A percentile compares a stretch with the other conserved stretches of the same genome.
phyloP scores from a whole-genome alignment of 768 basidiomycete species.

The Stropharia rugosoannulata region DNA sequence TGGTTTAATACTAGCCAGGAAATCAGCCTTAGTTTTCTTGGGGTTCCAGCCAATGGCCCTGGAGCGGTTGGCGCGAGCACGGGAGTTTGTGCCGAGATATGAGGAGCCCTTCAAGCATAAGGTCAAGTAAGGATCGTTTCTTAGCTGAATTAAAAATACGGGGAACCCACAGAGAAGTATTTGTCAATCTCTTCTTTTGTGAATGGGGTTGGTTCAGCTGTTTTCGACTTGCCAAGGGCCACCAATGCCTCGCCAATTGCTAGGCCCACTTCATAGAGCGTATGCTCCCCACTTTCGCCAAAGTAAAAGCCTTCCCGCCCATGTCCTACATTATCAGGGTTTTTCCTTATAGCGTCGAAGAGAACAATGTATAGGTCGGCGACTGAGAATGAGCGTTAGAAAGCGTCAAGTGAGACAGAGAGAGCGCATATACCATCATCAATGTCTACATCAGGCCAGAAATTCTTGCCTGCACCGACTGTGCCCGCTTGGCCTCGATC shows the following conservation, averaged over 20 bases:
- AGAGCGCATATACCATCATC: slow-evolving; percentile 39
- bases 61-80: slow-evolving; percentile 20
- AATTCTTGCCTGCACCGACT: slow-evolving; percentile 53
- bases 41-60: slow-evolving; percentile 27
- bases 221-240: slow-evolving; percentile 34
- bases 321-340: slow-evolving; percentile 32
- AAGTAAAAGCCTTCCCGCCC: slow-evolving; percentile 59
- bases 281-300: slow-evolving; percentile 49
- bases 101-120: neutral
- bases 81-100: slow-evolving; percentile 21
- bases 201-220: slow-evolving; percentile 43
- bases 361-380: slow-evolving; percentile 43
- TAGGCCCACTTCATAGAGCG: slow-evolving; percentile 38
- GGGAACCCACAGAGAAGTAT: slow-evolving; percentile 28
- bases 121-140: neutral
- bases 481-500: slow-evolving; percentile 49
- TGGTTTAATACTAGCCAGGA: slow-evolving; percentile 22
- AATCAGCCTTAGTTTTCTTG: slow-evolving; percentile 20
- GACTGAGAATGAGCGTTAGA: slow-evolving; percentile 24
- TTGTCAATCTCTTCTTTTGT: slow-evolving; percentile 44
- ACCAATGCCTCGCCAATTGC: slow-evolving; percentile 38
- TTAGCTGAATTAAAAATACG: neutral
- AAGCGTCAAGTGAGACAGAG: neutral
- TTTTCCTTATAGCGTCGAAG: slow-evolving; percentile 35
- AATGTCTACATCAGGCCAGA: slow-evolving; percentile 58